phyloP scores from a whole-genome alignment of 2,329 filamentous ascomycete species.

The Aspergillus pseudoglaucus region DNA sequence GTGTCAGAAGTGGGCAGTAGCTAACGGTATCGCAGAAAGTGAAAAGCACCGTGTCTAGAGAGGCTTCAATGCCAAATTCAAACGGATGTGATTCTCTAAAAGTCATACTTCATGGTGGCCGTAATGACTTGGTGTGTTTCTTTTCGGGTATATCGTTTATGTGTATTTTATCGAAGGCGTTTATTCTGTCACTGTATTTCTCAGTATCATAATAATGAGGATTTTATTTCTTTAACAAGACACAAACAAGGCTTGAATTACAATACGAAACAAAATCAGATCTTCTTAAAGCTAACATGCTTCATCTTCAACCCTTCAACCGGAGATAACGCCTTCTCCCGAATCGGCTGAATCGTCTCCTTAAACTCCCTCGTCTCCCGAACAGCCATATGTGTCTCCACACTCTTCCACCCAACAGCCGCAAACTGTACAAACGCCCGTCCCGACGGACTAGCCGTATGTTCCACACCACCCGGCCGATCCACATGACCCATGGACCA shows the following conservation, averaged over 20 bases:
- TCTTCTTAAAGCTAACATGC: constrained; percentile 37
- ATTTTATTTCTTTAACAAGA: not conserved
- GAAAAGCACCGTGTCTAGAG: constrained; percentile 65
- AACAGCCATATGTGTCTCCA: constrained; percentile 45
- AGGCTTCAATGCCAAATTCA: not conserved
- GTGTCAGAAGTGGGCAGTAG: not conserved
- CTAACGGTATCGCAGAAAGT: constrained; percentile 50
- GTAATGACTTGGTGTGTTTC: constrained; percentile 11
- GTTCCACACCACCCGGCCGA: constrained; percentile 24
- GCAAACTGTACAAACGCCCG: constrained; percentile 38
- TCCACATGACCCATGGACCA: constrained; percentile 34
- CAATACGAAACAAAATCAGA: constrained; percentile 8
- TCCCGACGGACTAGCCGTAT: constrained; percentile 33
- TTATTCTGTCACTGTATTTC: constrained; percentile 3
- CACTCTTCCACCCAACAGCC: constrained; percentile 48
- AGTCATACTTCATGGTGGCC: constrained; percentile 11
- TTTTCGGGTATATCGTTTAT: constrained; percentile 14
- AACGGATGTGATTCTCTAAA: constrained; percentile 1
- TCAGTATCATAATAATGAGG: constrained; percentile 2
- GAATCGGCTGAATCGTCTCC: constrained; percentile 35
- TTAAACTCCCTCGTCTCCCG: constrained; percentile 42
- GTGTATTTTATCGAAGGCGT: constrained; percentile 31
- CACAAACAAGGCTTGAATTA: not conserved
- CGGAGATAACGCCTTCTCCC: constrained; percentile 32
- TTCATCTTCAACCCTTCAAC: constrained; percentile 40